phyloP scores from a whole-genome alignment of 2,329 filamentous ascomycete genomes.

The Onygena corvina region DNA sequence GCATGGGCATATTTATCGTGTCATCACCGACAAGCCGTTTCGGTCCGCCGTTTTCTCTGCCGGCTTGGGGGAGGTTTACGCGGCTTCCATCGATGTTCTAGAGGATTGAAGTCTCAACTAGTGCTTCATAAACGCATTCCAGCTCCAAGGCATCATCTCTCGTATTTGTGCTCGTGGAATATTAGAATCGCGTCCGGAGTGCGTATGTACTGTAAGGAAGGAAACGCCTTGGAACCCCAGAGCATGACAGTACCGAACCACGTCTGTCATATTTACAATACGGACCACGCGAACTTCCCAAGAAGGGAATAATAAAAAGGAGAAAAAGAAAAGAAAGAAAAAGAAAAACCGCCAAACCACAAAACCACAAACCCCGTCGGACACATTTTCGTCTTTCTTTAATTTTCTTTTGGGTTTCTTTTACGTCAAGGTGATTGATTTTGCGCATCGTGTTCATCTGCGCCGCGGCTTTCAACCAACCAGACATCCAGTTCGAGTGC shows the following conservation, averaged over 20 bases:
- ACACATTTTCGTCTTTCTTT: not conserved
- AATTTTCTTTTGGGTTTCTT: not conserved
- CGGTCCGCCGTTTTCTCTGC: not conserved
- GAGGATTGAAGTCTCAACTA: not conserved
- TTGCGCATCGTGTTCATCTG: not conserved
- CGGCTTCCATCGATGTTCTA: not conserved
- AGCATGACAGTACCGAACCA: too few relatives aligned
- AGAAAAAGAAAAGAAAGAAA: not conserved
- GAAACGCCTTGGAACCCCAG: too few relatives aligned
- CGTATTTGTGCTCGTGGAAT: not conserved
- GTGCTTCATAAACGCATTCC: constrained; percentile 1
- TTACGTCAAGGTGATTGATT: too few relatives aligned
- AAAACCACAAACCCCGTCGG: not conserved
- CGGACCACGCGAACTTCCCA: not conserved
- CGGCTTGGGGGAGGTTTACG: not conserved
- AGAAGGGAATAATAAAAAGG: not conserved
- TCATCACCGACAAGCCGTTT: not conserved
- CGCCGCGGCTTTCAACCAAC: constrained; percentile 9
- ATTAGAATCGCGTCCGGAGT: too few relatives aligned
- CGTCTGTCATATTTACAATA: too few relatives aligned
- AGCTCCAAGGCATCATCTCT: not conserved
- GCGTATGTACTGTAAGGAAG: too few relatives aligned
- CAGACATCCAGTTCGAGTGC: not conserved
- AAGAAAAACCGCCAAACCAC: too few relatives aligned
- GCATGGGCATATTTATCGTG: not conserved